Evolutionary conservation across 1,284 basidiomycete genomes (phyloP), one percentile per base, ranked within the genome.

Genomic region (Trichosporon coremiiforme): DNA sequence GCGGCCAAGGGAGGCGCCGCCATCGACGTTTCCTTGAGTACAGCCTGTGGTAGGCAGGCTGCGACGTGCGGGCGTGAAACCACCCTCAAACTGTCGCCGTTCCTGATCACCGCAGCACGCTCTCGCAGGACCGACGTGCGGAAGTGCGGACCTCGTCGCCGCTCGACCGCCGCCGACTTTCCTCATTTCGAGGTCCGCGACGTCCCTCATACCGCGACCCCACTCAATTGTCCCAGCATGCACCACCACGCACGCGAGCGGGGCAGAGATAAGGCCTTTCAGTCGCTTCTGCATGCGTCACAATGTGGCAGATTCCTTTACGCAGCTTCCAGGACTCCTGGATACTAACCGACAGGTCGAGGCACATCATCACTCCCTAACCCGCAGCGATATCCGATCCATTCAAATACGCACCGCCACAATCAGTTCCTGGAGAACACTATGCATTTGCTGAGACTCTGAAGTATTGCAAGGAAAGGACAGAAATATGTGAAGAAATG

Each of bases 391-490:
- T 25, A 20, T 20, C 47, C 47, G 20, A 17, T 6, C 20, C n/a
- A 8, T 2, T 17, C 17, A 17, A 8, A 5, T 25, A 17, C 35
- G 41, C 33, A 20, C n/a, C 62, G 36, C 36, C 36, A 10, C 13
- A 13, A 38, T 38, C 7, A 63, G 62, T 8, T 41, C 36, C 55
- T 12, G 60, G 13, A 41, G 31, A 68, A 67, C 47, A 50, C 60
- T 68, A 68, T 68, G 68, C 68, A 68, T 68, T 67, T 60, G 64
- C 64, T 64, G 13, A 45, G 13, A 60, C 57, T 33, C 17, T 15
- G 50, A 36, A 55, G 9, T 45, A 45, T 55, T 22, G 25, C 15
- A 45, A 45, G 31, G 38, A 25, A 65, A n/a, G 13, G n/a, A 47
- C 35, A 65, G 36, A 31, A 64, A 68, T 36, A 29, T 41, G 41